Evolutionary conservation across 495 filamentous ascomycete genomes (phyloP).

Genomic region (Clohesyomyces aquaticus): DNA sequence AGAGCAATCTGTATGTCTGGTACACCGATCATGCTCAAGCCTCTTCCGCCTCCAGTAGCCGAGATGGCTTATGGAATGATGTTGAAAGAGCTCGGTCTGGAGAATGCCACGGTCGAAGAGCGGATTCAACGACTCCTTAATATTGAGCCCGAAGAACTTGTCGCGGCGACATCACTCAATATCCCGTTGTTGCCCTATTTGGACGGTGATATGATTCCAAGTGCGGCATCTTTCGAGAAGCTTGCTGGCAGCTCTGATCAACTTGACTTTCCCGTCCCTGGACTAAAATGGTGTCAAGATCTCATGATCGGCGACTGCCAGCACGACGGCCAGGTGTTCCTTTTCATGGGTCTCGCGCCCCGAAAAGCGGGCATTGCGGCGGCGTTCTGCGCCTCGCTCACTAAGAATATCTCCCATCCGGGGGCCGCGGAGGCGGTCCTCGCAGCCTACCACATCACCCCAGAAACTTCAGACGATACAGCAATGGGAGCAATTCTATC

Average conservation of each 20-base stretch:
- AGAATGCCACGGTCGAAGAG: conserved; percentile 40
- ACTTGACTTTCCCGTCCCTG: conserved; percentile 12
- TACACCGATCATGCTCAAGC: conserved; percentile 44
- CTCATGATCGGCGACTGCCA: conserved; percentile 52
- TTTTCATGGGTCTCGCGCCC: conserved; percentile 30
- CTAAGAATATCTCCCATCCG: conserved; percentile 37
- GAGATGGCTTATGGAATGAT: conserved; percentile 49
- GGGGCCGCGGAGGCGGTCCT: conserved; percentile 41
- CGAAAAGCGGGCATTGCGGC: conserved; percentile 45
- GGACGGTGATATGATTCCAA: conserved; percentile 49
- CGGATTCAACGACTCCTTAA: conserved; percentile 46
- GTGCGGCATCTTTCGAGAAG: conserved; percentile 40
- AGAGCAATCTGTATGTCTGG: conserved; percentile 51
- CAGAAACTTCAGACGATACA: conserved; percentile 43
- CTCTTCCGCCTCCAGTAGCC: conserved; percentile 43
- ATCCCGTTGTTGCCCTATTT: conserved; percentile 41
- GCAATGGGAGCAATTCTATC: conserved; percentile 46
- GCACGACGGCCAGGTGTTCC: conserved; percentile 48
- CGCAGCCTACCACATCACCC: conserved; percentile 43
- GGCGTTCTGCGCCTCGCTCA: conserved; percentile 44
- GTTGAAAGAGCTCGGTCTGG: conserved; percentile 48
- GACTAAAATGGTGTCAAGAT: conserved; percentile 44
- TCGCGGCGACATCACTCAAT: conserved; percentile 41
- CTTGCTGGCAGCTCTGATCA: conserved; percentile 27
- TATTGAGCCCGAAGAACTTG: conserved; percentile 46